These are phyloP conservation scores for Symbiodinium natans DNA, from an alignment of 73 alveolate genomes.

Conservation along the genomic window DNA sequence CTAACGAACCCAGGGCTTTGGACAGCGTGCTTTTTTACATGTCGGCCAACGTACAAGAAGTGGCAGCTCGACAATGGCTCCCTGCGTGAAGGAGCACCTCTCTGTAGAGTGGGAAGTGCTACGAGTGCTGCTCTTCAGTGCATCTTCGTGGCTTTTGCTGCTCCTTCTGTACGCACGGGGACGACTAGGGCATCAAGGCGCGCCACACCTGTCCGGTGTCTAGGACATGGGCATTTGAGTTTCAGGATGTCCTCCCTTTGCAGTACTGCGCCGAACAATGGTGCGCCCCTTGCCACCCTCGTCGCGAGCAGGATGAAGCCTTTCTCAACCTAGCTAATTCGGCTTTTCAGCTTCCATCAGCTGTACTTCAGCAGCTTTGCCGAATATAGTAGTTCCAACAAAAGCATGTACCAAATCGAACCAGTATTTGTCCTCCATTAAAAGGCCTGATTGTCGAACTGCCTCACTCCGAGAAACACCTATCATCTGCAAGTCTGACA, in stretches of 20 bases:
- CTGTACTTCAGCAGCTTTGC: slow-evolving; percentile 23
- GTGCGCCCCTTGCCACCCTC: background rate
- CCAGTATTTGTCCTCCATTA: no score
- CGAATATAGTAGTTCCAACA: background rate
- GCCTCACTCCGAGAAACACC: no score
- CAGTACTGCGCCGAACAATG: background rate
- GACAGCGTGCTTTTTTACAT: background rate
- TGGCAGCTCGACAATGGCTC: background rate
- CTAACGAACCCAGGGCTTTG: no score
- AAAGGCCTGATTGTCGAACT: no score
- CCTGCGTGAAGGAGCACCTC: background rate
- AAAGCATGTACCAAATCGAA: background rate
- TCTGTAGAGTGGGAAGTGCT: background rate
- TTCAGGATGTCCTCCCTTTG: background rate
- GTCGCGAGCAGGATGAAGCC: background rate
- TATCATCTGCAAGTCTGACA: no score
- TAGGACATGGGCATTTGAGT: background rate
- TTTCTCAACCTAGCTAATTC: slow-evolving; percentile 11
- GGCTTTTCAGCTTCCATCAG: background rate
- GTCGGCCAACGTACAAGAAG: background rate
- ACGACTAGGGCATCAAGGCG: background rate
- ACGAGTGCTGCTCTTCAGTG: background rate
- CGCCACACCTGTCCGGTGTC: background rate
- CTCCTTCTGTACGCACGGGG: background rate
- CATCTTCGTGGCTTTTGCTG: background rate